A percentile compares a stretch with the other conserved stretches of the same genome.
phyloP scores from a whole-genome alignment of 208 protist species.

The Jaenimonas drosophilae region DNA sequence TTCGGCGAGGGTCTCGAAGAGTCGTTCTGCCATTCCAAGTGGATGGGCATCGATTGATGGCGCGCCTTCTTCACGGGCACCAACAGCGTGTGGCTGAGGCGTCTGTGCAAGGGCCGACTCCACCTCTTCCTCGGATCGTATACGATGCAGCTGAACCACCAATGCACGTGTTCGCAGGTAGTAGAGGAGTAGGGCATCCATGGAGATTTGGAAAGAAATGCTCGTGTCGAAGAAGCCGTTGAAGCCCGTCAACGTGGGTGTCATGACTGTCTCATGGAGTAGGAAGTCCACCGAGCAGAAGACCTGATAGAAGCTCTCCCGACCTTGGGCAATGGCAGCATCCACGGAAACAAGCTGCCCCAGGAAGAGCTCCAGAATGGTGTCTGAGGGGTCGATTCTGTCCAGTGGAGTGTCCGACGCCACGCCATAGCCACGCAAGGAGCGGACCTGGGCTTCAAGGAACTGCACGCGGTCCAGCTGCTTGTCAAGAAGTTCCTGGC shows the following conservation, averaged over 20 bases:
- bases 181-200: conserved; percentile 81
- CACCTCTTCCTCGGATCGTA: conserved; percentile 60
- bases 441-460: conserved; percentile 80
- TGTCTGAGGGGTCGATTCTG: conserved; percentile 34
- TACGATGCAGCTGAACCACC: conserved; percentile 78
- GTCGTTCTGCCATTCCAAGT: conserved; percentile 29
- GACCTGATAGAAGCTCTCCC: conserved; percentile 33
- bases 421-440: conserved; percentile 72
- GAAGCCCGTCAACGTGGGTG: conserved; percentile 61
- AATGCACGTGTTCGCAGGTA: conserved; percentile 78
- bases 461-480: conserved; percentile 79
- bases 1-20: conserved; percentile 79
- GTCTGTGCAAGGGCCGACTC: conserved; percentile 9
- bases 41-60: conserved; percentile 9
- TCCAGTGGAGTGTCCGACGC: conserved; percentile 27
- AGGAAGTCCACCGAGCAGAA: conserved; percentile 87
- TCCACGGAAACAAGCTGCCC: conserved; percentile 75
- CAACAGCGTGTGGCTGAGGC: neutral
- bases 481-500: conserved; percentile 41
- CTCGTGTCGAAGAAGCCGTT: conserved; percentile 89
- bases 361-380: conserved; percentile 86
- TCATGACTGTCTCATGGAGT: conserved; percentile 84
- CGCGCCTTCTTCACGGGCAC: neutral
- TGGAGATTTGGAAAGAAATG: conserved; percentile 70
- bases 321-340: too few relatives aligned